These are phyloP conservation scores for Friedmanniomyces endolithicus DNA, from an alignment of 495 filamentous ascomycete genomes.

Conservation along the genomic window DNA sequence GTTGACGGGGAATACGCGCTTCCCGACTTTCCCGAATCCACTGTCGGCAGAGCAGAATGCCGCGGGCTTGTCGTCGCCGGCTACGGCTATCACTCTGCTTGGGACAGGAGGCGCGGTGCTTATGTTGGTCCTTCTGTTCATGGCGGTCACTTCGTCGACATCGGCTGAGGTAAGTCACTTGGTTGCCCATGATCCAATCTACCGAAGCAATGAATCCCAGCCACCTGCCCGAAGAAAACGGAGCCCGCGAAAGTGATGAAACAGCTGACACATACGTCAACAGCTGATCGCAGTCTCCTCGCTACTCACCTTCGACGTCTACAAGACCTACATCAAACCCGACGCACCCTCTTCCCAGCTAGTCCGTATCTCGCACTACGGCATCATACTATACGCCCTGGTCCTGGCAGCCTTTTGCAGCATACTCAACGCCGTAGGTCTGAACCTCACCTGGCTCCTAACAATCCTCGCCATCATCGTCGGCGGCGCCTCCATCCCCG, in stretches of 20 bases:
- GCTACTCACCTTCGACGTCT: conserved; percentile 45
- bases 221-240: too few relatives aligned
- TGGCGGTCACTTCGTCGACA: conserved; percentile 40
- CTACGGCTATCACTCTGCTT: conserved; percentile 37
- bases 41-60: conserved; percentile 34
- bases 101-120: conserved; percentile 38
- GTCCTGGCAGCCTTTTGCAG: conserved; percentile 30
- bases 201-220: too few relatives aligned
- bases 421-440: conserved; percentile 34
- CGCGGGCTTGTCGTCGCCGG: conserved; percentile 37
- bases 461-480: conserved; percentile 37
- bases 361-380: conserved; percentile 37
- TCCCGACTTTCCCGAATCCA: conserved; percentile 43
- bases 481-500: conserved; percentile 33
- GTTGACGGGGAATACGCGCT: conserved; percentile 35
- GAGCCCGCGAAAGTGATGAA: too few relatives aligned
- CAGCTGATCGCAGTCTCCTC: conserved; percentile 41
- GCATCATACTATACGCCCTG: conserved; percentile 35
- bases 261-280: background rate
- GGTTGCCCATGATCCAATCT: background rate
- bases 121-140: conserved; percentile 40
- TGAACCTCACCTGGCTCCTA: conserved; percentile 38
- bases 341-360: conserved; percentile 33
- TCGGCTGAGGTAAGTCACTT: conserved; percentile 30
- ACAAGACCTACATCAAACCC: conserved; percentile 42